Percentiles rank a stretch among this genome's conserved stretches.
phyloP scores from a whole-genome alignment of 169 alveolate species.

The Perkinsus olseni region DNA sequence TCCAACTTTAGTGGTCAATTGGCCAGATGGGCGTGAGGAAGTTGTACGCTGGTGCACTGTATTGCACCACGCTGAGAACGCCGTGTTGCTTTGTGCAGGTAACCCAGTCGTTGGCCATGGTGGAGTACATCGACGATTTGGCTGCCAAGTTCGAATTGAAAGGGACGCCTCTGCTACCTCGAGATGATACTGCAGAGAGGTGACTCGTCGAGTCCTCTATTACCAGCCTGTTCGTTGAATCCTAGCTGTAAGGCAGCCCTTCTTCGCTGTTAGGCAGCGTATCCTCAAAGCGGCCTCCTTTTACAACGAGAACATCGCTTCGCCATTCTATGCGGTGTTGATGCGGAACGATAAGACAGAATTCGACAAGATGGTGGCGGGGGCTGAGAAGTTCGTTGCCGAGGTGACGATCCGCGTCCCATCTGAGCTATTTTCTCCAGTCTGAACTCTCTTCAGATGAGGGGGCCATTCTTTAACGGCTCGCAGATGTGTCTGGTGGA shows the following conservation, averaged over 20 bases:
- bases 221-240: not conserved
- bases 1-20: not conserved
- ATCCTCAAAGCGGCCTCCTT: not conserved
- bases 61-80: not conserved
- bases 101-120: not conserved
- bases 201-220: not conserved
- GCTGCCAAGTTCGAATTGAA: not conserved
- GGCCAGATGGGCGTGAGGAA: not conserved
- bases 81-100: not conserved
- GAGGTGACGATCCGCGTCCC: not conserved
- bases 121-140: not conserved
- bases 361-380: not conserved
- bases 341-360: not conserved
- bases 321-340: not conserved
- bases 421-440: not conserved
- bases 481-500: not conserved
- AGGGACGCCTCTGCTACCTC: not conserved
- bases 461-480: not conserved
- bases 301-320: not conserved
- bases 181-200: not conserved
- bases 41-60: not conserved
- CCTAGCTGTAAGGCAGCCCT: not conserved
- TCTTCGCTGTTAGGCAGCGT: not conserved
- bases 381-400: not conserved
- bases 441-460: not conserved